These are phyloP conservation scores for Pneumocystis oryctolagi DNA, from an alignment of 1,139 yeast species.

Conservation along the genomic window DNA sequence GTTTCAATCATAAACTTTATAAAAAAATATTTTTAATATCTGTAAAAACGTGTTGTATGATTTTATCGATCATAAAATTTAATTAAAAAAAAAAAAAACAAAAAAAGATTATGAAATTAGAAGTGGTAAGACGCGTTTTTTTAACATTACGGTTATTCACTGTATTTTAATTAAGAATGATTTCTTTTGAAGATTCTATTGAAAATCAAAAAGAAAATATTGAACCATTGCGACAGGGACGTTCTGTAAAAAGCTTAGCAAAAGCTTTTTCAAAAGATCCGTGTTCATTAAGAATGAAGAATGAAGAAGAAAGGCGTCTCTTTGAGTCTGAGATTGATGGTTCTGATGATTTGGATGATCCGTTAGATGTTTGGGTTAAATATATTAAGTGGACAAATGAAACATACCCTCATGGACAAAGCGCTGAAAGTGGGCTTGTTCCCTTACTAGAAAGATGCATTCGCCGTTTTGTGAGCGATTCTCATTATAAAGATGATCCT, in stretches of 20 bases:
- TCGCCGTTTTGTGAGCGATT: conserved; percentile 47
- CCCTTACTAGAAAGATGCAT: conserved; percentile 59
- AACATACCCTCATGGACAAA: conserved; percentile 53
- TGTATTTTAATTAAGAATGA: conserved; percentile 19
- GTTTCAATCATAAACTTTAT: too few species aligned
- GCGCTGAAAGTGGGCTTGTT: conserved; percentile 52
- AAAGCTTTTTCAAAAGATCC: conserved; percentile 27
- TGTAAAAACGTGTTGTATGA: too few species aligned
- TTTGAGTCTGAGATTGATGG: conserved; percentile 34
- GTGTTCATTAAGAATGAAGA: conserved; percentile 8
- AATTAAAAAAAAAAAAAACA: neutral
- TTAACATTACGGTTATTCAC: neutral
- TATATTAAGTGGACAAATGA: conserved; percentile 61
- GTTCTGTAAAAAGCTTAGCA: conserved; percentile 49
- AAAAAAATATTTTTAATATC: too few species aligned
- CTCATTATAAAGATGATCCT: conserved; percentile 63
- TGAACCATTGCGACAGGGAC: conserved; percentile 51
- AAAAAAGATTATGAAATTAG: neutral
- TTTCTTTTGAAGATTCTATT: conserved; percentile 26
- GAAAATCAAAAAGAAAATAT: conserved; percentile 74
- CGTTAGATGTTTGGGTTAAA: conserved; percentile 54
- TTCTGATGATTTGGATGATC: conserved; percentile 60
- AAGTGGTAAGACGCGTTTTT: neutral
- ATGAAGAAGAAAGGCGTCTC: conserved; percentile 16
- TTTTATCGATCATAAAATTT: neutral